Percentiles rank a stretch among this genome's conserved stretches.
Conservation (phyloP, 1,139 yeast genomes). For the Debaryomyces sp. region DNA sequence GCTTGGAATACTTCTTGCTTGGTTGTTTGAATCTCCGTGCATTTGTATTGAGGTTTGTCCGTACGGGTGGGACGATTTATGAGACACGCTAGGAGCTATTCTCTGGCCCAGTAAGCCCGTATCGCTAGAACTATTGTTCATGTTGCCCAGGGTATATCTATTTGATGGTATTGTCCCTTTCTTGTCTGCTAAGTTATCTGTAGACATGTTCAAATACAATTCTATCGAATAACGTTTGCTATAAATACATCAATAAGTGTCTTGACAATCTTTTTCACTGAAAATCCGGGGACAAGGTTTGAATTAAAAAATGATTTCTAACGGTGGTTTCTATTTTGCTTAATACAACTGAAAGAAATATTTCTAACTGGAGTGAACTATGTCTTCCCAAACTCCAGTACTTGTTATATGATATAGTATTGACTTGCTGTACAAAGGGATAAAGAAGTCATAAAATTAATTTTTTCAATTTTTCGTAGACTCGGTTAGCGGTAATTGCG, state of each 20-base stretch:
- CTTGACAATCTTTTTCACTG: neutral
- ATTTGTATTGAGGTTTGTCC: neutral
- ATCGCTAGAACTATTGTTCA: neutral
- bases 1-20: slow-evolving; percentile 11
- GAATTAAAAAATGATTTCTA: neutral
- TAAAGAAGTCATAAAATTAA: neutral
- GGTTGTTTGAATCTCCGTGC: neutral
- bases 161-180: neutral
- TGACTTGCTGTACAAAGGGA: neutral
- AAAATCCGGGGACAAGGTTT: neutral
- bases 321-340: neutral
- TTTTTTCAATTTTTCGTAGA: slow-evolving; percentile 1
- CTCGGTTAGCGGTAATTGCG: slow-evolving; percentile 6
- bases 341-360: neutral
- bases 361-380: neutral
- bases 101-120: neutral
- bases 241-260: neutral
- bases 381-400: neutral
- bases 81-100: neutral
- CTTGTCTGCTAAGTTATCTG: neutral
- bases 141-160: neutral
- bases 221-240: neutral
- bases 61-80: neutral
- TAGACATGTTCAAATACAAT: neutral
- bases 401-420: neutral